Base-by-base conservation (phyloP, 805 yeast genomes). In the Candida silvicultrix region DNA sequence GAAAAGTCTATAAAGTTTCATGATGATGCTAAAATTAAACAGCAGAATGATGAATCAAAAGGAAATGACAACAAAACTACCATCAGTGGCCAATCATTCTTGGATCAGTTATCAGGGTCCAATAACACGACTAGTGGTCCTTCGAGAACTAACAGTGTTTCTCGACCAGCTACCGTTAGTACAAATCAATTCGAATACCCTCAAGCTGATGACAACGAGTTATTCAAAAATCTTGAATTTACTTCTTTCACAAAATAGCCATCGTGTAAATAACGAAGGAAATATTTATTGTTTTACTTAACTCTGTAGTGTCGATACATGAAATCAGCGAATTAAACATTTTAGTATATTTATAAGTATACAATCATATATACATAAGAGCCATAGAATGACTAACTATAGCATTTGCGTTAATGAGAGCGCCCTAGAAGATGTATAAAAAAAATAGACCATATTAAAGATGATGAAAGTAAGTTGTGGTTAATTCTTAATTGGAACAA, bases 221-320 rank as follows among this genome's bases (percentile, higher is more conserved):
- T 54, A 28, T 58, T 57, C 47, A 58, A 52, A 39, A 59, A 55
- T 44, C 45, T 58, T 42, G 63, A 59, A 46, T 58, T 59, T 23
- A 54, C 55, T 5, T 58, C 61, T 7, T 59, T 53, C 36, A 58
- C 62, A 3, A 59, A 50, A 45, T 59, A 35, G 38, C 4, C 9
- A 23, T 23, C 25, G 9, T 23, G 25, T 23, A 23, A 23, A 6
- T 23, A 23, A 9, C 9, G 5, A 6, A 23, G 9, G 5, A 9
- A 23, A 23, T 23, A 23, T 23, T 23, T 23, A 23, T 23, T 23
- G 25, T 23, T 23, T 23, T 23, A 23, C 9, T n/a, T n/a, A n/a
- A n/a, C n/a, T n/a, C n/a, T n/a, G n/a, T n/a, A n/a, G n/a, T n/a
- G n/a, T n/a, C n/a, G n/a, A n/a, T n/a, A n/a, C n/a, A n/a, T n/a